Base-by-base conservation (phyloP, 305 asterid genomes). In the Plantago coronopus region DNA sequence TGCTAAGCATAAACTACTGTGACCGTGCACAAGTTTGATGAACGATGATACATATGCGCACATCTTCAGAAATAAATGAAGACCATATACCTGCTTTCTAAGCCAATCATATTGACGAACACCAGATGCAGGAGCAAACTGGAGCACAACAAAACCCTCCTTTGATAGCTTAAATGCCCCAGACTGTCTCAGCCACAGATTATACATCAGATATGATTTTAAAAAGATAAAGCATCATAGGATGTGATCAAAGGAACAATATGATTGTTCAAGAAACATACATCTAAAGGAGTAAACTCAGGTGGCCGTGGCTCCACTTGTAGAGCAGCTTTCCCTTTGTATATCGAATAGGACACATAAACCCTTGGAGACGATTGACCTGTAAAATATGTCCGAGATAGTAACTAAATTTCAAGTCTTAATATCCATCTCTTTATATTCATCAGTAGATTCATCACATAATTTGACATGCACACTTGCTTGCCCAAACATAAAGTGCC, bases 101-200 rank as follows among this genome's bases (percentile, higher is more conserved):
- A 85, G 57, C 98, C 98, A 88, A 75, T 91, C 98, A 75, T 91
- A 91, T 64, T 91, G 98, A 43, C 98, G 95, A 66, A 81, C 82
- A 48, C 91, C 95, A 53, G 87, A 66, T 27, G 96, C 86, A 57
- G 98, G 96, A 73, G 98, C 96, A 72, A 88, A 91, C 69, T 88
- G 96, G 58, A 91, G 98, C 74, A 83, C 63, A 68, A 83, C 78
- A 65, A 68, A 77, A 7, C 96, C 96, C 74, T 91, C 98, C 77
- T 66, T 91, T 12, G 95, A 78, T 63, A 88, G 63, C 79, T 88
- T 88, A 74, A 74, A 86, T 14, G 96, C 96, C 54, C 96, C 98
- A 45, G 96, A 86, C 98, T 91, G 81, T 56, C 59, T 72, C 71
- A 70, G 54, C 15, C 66, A 67, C 42, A 48, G 68, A 54, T 60